Evolutionary conservation across 2,329 filamentous ascomycete genomes (phyloP).

Genomic region (Cladosporium sp.): DNA sequence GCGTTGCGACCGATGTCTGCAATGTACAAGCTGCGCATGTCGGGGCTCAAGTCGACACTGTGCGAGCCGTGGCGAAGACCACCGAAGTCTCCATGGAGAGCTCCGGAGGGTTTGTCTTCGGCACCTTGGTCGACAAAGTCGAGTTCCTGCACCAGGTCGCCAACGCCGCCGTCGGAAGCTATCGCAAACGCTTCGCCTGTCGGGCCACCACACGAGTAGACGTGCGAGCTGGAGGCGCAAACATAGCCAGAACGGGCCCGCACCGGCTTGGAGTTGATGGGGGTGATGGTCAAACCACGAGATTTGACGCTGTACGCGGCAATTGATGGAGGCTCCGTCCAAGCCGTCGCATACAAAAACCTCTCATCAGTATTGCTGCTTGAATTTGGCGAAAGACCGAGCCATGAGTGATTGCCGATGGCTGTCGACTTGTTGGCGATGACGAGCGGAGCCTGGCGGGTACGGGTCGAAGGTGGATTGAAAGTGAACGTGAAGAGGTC

Average conservation of each 20-base stretch:
- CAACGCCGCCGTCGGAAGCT: conserved; percentile 32
- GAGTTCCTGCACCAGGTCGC: conserved; percentile 35
- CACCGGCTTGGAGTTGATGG: conserved; percentile 36
- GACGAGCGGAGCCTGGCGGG: conserved; percentile 21
- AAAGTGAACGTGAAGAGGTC: conserved; percentile 36
- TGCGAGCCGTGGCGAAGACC: conserved; percentile 38
- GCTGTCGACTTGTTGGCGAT: conserved; percentile 32
- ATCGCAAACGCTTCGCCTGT: conserved; percentile 37
- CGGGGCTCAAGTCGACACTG: conserved; percentile 34
- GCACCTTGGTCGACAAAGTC: conserved; percentile 35
- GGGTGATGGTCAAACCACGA: conserved; percentile 29
- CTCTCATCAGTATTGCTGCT: conserved; percentile 21
- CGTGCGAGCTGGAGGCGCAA: conserved; percentile 31
- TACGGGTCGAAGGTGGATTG: conserved; percentile 24
- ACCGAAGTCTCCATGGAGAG: conserved; percentile 38
- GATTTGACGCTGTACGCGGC: conserved; percentile 33
- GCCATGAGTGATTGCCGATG: conserved; percentile 39
- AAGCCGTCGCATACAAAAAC: conserved; percentile 38
- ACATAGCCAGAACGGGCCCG: conserved; percentile 37
- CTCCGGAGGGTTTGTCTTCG: conserved; percentile 29
- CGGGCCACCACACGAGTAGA: conserved; percentile 37
- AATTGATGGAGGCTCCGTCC: conserved; percentile 37
- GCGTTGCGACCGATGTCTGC: conserved; percentile 40
- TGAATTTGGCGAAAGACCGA: conserved; percentile 31
- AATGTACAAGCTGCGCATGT: conserved; percentile 34